Base-by-base conservation (phyloP, 225 moss, liverwort and hornwort species). In the Climacium dendroides region DNA sequence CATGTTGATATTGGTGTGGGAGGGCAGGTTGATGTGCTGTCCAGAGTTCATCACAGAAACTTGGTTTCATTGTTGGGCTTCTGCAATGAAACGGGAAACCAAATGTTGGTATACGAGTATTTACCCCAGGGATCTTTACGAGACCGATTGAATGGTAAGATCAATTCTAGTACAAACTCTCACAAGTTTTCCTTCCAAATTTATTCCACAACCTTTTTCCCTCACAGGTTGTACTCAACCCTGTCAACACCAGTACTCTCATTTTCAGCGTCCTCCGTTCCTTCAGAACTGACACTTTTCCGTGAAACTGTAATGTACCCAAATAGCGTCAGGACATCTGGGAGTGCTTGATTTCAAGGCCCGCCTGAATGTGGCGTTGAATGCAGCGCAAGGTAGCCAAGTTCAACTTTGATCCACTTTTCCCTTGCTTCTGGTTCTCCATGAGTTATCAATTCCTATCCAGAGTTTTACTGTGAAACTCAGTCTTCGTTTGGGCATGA, bases 21-120 rank as follows among this genome's bases (percentile, higher is more conserved):
- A 77, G 48, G 19, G 61, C 54, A 93, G 92, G 92, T 92, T 28
- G 83, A 90, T 81, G 73, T 92, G 14, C 59, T 95, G 29, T 95
- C 92, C 17, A 86, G 83, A 77, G 89, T 94, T 34, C 94, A 95
- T 39, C 94, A 94, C 83, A 88, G 45, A 52, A 91, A 94, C 71
- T 85, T 94, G 19, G 92, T 95, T 53, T 87, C 83, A 15, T 83
- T 95, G 55, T 19, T 90, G 78, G 92, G 94, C 55, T 92, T 83
- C 58, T 91, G 95, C 80, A 71, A 91, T 48, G 92, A 93, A 67
- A 30, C 39, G 9, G 69, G 61, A 7, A 78, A 87, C 7, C 91
- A 77, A 60, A 90, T 93, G 64, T 80, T 94, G 71, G 79, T 92
- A 2, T 94, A 94, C 73, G 88, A 87, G 47, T 94, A 84, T 69